Evolutionary conservation across 768 basidiomycete species (phyloP), one percentile per base, ranked within the genome.

Genomic region (Lyophyllum atratum): DNA sequence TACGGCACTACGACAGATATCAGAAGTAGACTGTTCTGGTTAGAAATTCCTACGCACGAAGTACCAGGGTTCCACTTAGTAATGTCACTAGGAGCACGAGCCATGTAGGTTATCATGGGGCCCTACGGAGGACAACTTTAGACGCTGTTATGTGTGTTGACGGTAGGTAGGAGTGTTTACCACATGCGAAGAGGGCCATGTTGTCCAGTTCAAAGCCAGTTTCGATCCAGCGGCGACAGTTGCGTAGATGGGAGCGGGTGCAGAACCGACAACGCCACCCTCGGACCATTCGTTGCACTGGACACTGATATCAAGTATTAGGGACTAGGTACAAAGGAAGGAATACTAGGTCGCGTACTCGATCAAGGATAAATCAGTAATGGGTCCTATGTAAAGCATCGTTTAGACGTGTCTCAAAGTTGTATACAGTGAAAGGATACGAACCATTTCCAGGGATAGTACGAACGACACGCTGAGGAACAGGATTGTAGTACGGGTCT

Each of bases 51-150:
- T 76, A 42, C 55, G 24, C 28, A 79, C 79, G 64, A 60, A 21
- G 65, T 75, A 17, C 74, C 73, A 2, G 77, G 78, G 26, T 60
- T 61, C 78, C 78, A 80, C 43, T 68, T 61, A 1, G 76, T 79
- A 54, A 80, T 74, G 59, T 77, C 72, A 51, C 63, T 69, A 8
- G 79, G 79, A 2, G 79, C 77, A 28, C 68, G 68, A 8, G 75
- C 77, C 72, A 78, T 71, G 60, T 76, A 77, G 1, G 78, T 79
- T 56, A 78, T 73, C 58, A 77, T 67, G 0, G 76, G 78, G 12
- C 78, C 77, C 70, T 71, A n/a, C 14, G 31, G 42, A 17, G 53
- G 44, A 7, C 14, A 17, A 48, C 9, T 37, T 8, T 43, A 19
- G 17, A 37, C 34, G 12, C 4, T 14, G 34, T 15, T 37, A 14